phyloP scores from a whole-genome alignment of 352 stramenopile genomes.

The Pythium utonaiense region DNA sequence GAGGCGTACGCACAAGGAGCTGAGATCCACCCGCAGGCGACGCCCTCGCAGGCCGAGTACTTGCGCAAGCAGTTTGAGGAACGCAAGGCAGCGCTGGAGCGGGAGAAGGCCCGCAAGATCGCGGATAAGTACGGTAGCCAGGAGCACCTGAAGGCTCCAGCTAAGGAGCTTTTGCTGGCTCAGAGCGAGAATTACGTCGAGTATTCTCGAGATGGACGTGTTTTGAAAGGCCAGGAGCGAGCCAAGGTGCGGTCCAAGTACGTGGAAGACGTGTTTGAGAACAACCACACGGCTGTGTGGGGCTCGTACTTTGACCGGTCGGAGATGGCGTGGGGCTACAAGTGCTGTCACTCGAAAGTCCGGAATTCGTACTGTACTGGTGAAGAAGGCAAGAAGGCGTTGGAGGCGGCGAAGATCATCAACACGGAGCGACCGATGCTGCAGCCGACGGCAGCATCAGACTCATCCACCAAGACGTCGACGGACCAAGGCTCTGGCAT shows the following conservation, averaged over 20 bases:
- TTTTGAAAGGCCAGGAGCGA: conserved; percentile 80
- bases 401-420: conserved; percentile 76
- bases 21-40: conserved; percentile 94
- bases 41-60: conserved; percentile 95
- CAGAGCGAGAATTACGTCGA: conserved; percentile 91
- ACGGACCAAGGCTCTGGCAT: conserved; percentile 28
- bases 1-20: conserved; percentile 90
- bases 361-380: conserved; percentile 96
- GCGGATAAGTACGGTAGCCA: conserved; percentile 96
- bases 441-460: conserved; percentile 4
- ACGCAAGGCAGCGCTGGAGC: conserved; percentile 63
- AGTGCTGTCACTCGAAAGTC: conserved; percentile 94
- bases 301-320: conserved; percentile 96
- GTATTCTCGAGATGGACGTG: conserved; percentile 91
- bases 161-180: conserved; percentile 76
- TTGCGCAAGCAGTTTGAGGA: conserved; percentile 93
- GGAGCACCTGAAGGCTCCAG: conserved; percentile 87
- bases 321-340: conserved; percentile 96
- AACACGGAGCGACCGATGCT: conserved; percentile 54
- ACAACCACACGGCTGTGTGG: conserved; percentile 97
- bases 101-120: conserved; percentile 70
- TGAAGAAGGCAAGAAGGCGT: conserved; percentile 86
- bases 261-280: conserved; percentile 95
- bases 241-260: conserved; percentile 95
- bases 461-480: conserved; percentile 22